A percentile compares a stretch with the other conserved stretches of the same genome.
Evolutionary conservation across 306 rosid genomes (phyloP).

Genomic region (Begonia fuchsioides): DNA sequence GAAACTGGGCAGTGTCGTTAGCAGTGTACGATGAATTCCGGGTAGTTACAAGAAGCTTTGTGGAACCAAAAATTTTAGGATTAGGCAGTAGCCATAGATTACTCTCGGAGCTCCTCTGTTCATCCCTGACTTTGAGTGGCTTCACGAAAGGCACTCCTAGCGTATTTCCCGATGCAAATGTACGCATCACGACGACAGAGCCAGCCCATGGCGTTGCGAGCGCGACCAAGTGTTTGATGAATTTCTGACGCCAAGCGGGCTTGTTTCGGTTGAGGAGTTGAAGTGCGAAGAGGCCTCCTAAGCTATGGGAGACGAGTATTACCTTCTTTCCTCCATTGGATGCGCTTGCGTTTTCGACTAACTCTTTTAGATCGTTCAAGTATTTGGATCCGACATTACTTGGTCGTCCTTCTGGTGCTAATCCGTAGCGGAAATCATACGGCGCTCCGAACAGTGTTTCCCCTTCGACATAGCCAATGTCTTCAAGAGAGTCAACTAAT

Average conservation of each 20-base stretch:
- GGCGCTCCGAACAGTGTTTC: constrained; percentile 82
- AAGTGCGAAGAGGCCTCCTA: constrained; percentile 60
- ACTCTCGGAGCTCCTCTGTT: constrained; percentile 82
- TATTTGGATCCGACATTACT: constrained; percentile 62
- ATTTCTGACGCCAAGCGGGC: constrained; percentile 43
- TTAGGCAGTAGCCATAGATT: constrained; percentile 81
- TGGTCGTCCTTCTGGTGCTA: constrained; percentile 60
- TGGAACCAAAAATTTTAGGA: constrained; percentile 30
- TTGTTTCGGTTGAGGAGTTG: constrained; percentile 58
- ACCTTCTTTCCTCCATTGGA: constrained; percentile 60
- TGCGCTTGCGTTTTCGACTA: constrained; percentile 55
- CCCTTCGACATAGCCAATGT: constrained; percentile 48
- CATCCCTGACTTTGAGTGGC: constrained; percentile 52
- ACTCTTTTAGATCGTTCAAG: constrained; percentile 44
- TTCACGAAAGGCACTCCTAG: constrained; percentile 71
- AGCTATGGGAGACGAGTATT: constrained; percentile 66
- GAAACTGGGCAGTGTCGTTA: constrained; percentile 37
- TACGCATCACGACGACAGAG: constrained; percentile 46
- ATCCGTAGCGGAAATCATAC: constrained; percentile 78
- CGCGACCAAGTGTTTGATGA: constrained; percentile 57
- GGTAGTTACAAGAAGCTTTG: constrained; percentile 35
- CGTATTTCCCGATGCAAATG: constrained; percentile 73
- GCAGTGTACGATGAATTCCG: constrained; percentile 35
- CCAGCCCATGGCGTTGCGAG: constrained; percentile 91
- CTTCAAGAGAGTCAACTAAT: constrained; percentile 43